phyloP scores from a whole-genome alignment of 306 rosid species.

The Hippophae rhamnoides region DNA sequence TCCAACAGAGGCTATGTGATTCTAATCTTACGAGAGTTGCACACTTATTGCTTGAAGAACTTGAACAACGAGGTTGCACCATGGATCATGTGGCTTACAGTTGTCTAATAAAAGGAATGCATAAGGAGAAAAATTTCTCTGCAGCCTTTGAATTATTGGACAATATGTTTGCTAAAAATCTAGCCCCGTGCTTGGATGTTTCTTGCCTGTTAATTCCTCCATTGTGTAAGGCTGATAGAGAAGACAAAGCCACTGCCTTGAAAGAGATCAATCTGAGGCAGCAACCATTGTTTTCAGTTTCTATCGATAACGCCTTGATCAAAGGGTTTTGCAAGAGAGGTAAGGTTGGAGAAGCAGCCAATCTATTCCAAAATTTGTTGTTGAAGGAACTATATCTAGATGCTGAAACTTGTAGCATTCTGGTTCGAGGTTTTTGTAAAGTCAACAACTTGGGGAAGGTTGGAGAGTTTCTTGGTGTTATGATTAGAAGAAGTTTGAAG shows the following conservation, averaged over 20 bases:
- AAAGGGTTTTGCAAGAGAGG: conserved; percentile 43
- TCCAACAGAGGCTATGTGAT: conserved; percentile 45
- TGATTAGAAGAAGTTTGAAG: conserved; percentile 35
- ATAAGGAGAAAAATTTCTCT: conserved; percentile 32
- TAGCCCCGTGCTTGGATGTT: conserved; percentile 45
- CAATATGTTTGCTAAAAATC: conserved; percentile 35
- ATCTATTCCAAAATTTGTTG: conserved; percentile 39
- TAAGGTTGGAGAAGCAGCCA: conserved; percentile 38
- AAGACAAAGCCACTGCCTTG: conserved; percentile 43
- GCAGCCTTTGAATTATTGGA: conserved; percentile 51
- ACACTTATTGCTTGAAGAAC: conserved; percentile 38
- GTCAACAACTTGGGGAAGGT: conserved; percentile 39
- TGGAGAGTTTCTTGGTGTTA: conserved; percentile 49
- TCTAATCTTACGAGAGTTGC: conserved; percentile 36
- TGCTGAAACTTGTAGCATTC: conserved; percentile 39
- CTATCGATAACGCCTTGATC: conserved; percentile 37
- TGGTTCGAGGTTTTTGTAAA: conserved; percentile 53
- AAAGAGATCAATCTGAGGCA: conserved; percentile 41
- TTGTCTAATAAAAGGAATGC: conserved; percentile 45
- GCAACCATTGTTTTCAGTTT: conserved; percentile 25
- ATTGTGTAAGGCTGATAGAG: conserved; percentile 47
- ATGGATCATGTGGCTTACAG: conserved; percentile 40
- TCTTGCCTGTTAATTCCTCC: conserved; percentile 42
- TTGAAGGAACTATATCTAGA: conserved; percentile 35
- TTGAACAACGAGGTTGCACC: conserved; percentile 28